Evolutionary conservation across 352 stramenopile species (phyloP), one percentile per base, ranked within the genome.

Genomic region (Globisporangium splendens): DNA sequence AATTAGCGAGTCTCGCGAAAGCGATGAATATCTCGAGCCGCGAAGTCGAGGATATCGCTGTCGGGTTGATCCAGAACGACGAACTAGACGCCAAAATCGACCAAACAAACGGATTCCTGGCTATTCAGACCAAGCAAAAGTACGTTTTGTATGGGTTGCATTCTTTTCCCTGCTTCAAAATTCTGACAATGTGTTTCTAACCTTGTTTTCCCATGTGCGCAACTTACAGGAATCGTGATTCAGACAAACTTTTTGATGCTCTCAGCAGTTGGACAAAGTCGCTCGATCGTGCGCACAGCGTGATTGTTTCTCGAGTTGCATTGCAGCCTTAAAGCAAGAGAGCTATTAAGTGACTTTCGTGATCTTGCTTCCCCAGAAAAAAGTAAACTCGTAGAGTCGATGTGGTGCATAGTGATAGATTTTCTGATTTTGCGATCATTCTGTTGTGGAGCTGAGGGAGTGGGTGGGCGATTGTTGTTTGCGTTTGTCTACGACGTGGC

Each of bases 11-110:
- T 24, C 83, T 98, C 47, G 85, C 93, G 18, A 73, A 73, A 47
- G 86, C 94, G 51, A 83, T 98, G 47, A 98, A 98, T 66, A 91
- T 98, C 51, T 61, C 83, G 1, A 62, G 79, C 3, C 55, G 68
- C 3, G 89, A 98, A 31, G 91, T 97, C 0, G 91, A 98, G 63
- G 83, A 82, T 44, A 85, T 98, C 22, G 75, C 97, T 0, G 88
- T 97, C 14, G 72, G 77, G 35, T 72, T 98, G 8, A 98, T 98
- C 64, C 80, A 98, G 54, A 92, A 98, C 64, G 80, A 83, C 2
- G 80, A 86, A 50, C 69, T 98, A 43, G 71, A 93, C 28, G 91
- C 86, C 12, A 80, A 84, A 54, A 96, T 98, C 65, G 93, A 98
- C 76, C 91, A 98, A 62, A 80, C 56, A 33, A 69, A 70, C 13